These are phyloP conservation scores for Microbotryum violaceum DNA, from an alignment of 1,284 basidiomycete genomes.

Conservation along the genomic window DNA sequence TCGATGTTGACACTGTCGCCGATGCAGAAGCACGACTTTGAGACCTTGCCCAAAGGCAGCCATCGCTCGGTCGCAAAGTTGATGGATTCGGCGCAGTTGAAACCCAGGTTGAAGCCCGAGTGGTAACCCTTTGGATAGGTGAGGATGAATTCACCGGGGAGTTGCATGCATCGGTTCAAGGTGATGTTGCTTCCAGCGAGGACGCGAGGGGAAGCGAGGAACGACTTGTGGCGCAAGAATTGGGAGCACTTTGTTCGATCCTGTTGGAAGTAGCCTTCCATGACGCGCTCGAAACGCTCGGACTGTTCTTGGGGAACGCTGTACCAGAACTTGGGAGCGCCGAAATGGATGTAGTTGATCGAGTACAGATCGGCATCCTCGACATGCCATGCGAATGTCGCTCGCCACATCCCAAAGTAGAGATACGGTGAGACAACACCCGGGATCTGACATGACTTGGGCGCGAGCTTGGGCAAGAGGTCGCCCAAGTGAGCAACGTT, in stretches of 20 bases:
- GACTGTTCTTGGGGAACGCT: constrained; percentile 81
- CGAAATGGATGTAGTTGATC: constrained; percentile 99
- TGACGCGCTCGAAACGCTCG: constrained; percentile 65
- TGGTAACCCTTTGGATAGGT: constrained; percentile 62
- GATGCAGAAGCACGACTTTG: constrained; percentile 74
- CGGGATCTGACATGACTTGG: constrained; percentile 57
- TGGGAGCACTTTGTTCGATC: constrained; percentile 78
- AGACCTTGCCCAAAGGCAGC: constrained; percentile 37
- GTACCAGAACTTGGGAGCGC: constrained; percentile 95
- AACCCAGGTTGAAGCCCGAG: constrained; percentile 88
- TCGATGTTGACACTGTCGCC: constrained; percentile 76
- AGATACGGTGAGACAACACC: constrained; percentile 97
- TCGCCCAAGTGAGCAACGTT: constrained; percentile 89
- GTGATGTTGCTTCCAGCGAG: constrained; percentile 72
- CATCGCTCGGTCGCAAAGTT: constrained; percentile 80
- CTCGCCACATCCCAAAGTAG: constrained; percentile 99
- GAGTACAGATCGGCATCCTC: constrained; percentile 84
- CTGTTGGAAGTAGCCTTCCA: constrained; percentile 79
- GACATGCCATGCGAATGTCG: constrained; percentile 98
- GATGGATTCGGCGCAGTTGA: constrained; percentile 96
- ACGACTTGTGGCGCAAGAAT: constrained; percentile 94
- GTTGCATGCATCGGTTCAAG: constrained; percentile 82
- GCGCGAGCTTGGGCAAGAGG: constrained; percentile 68
- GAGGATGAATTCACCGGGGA: constrained; percentile 87
- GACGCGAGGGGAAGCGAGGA: constrained; percentile 79